Base-by-base conservation (phyloP, 495 filamentous ascomycete genomes). In the Neurospora sp. region DNA sequence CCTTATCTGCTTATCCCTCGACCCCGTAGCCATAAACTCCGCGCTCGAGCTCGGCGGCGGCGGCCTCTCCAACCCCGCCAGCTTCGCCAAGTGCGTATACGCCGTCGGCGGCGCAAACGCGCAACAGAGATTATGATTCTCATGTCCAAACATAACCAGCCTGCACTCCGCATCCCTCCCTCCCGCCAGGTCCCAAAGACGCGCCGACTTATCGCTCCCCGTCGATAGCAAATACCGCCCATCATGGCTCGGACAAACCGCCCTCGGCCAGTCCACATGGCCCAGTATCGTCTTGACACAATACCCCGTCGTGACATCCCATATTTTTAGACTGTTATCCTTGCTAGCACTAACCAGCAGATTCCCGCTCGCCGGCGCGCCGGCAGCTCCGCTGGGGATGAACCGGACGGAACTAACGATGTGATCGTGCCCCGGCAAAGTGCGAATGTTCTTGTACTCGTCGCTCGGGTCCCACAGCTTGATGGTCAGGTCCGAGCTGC, bases 391-490 rank as follows among this genome's bases (percentile, higher is more conserved):
- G n/a, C 89, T 91, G 20, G 94, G 93, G 31, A 97, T 90, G 80
- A 97, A 97, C 7, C 93, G 89, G 4, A 97, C 89, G 5, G 92
- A 89, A 62, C 90, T 93, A 41, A 97, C 91, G 70, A 88, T 91
- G 79, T 97, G 94, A 76, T 98, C 95, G 78, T 98, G 95, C 10
- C 95, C 95, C 3, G 91, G 90, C 7, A 98, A 86, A 0, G 94
- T 98, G 66, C 94, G 89, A 72, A 96, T 94, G 78, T 97, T 96
- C 77, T 96, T 95, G 83, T 97, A 97, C 69, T 95, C 92, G 75
- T 97, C 92, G n/a, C 87, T 88, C 5, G 95, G 95, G 74, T 97
- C 93, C 95, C 95, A 98, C 16, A 98, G 80, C 79, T 97, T 98
- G 83, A 97, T 96, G 0, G 93, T 95, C 2, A 97, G 84, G 78